These are phyloP conservation scores for Gloeopeniophorella convolvens DNA, from an alignment of 768 basidiomycete genomes.

Conservation along the genomic window DNA sequence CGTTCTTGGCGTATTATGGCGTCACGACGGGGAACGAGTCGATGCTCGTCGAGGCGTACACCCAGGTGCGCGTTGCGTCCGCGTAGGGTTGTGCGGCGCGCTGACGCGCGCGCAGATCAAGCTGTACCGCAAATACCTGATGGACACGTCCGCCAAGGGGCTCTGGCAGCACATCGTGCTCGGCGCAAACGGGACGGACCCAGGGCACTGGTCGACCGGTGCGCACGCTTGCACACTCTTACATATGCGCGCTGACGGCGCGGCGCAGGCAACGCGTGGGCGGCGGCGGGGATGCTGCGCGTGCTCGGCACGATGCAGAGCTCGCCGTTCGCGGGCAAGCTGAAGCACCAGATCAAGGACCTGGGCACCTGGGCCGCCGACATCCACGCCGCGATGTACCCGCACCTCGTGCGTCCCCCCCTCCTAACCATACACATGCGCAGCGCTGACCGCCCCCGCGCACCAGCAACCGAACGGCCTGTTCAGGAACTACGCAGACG, in stretches of 20 bases:
- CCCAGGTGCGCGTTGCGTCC: slow-evolving; percentile 35
- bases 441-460: slow-evolving; percentile 12
- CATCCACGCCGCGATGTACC: slow-evolving; percentile 69
- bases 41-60: slow-evolving; percentile 57
- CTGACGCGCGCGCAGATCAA: slow-evolving; percentile 32
- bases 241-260: not conserved
- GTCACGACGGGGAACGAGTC: slow-evolving; percentile 49
- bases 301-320: slow-evolving; percentile 69
- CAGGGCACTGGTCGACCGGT: slow-evolving; percentile 81
- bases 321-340: slow-evolving; percentile 44
- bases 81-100: not conserved
- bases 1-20: slow-evolving; percentile 84
- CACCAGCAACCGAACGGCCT: slow-evolving; percentile 40
- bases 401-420: slow-evolving; percentile 41
- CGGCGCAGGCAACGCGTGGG: slow-evolving; percentile 76
- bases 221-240: slow-evolving; percentile 13
- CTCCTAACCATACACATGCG: not conserved
- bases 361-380: slow-evolving; percentile 61
- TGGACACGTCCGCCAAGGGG: slow-evolving; percentile 41
- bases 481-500: slow-evolving; percentile 70
- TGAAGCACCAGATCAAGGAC: slow-evolving; percentile 49
- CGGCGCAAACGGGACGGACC: slow-evolving; percentile 46
- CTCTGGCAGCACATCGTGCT: slow-evolving; percentile 74
- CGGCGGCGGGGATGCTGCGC: slow-evolving; percentile 79
- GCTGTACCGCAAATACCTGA: slow-evolving; percentile 63